These are phyloP conservation scores for Citrus sinensis DNA, from an alignment of 345 rosid genomes.

Conservation along the genomic window DVS_A1.0 CM039163.1:42590501-42591000, in stretches of 20 bases:
- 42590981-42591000: neutral
- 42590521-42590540: neutral
- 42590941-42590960: neutral
- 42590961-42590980: too few species aligned
- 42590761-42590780: neutral
- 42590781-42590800: too few species aligned
- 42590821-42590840: neutral
- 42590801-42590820: neutral
- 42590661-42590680: constrained; percentile 80
- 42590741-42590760: neutral
- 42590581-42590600: too few species aligned
- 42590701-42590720: neutral
- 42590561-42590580: too few species aligned
- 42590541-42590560: neutral
- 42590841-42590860: neutral
- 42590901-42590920: neutral
- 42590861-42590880: neutral
- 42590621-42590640: constrained; percentile 44
- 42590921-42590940: neutral
- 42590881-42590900: neutral
- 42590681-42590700: constrained; percentile 58
- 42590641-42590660: constrained; percentile 46
- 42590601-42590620: constrained; percentile 49
- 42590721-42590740: neutral
- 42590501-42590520: constrained; percentile 6